Percentiles rank a stretch among this genome's conserved stretches.
Conservation (phyloP, 768 basidiomycete species). For the Rhizopogon vesiculosus region DNA sequence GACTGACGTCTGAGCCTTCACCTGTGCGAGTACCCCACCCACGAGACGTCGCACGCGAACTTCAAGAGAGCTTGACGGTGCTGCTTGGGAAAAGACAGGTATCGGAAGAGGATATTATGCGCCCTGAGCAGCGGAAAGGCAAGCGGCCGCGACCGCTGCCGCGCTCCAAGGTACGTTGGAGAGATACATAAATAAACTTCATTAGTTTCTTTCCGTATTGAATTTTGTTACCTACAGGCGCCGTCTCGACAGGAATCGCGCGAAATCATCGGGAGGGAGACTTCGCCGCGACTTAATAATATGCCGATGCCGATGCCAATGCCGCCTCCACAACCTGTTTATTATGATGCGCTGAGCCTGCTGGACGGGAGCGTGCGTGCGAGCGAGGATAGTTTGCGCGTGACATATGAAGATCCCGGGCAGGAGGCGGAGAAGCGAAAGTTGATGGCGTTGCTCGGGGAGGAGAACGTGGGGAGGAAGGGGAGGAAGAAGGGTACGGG, state of each 20-base stretch:
- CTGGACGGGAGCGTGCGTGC: conserved; percentile 21
- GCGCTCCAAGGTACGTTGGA: conserved; percentile 28
- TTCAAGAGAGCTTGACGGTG: conserved; percentile 65
- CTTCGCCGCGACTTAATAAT: conserved; percentile 5
- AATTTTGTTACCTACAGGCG: conserved; percentile 18
- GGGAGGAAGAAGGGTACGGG: conserved; percentile 11
- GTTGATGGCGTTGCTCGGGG: conserved; percentile 51
- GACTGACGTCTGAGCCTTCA: conserved; percentile 15
- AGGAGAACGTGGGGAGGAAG: conserved; percentile 8
- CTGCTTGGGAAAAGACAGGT: conserved; percentile 65
- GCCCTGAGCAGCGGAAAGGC: conserved; percentile 16
- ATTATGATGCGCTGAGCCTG: conserved; percentile 26
- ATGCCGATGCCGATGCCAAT: too few species aligned
- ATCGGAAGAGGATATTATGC: conserved; percentile 33
- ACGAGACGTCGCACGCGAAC: conserved; percentile 46
- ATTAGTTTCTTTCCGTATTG: too few species aligned
- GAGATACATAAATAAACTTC: too few species aligned
- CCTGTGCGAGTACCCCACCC: conserved; percentile 35
- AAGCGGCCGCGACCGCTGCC: conserved; percentile 35
- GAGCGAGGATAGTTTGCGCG: conserved; percentile 46
- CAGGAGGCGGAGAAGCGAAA: conserved; percentile 55
- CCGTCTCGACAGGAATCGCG: conserved; percentile 36
- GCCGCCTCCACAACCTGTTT: conserved; percentile 1
- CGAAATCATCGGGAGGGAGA: conserved; percentile 12
- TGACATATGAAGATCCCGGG: conserved; percentile 65